Conservation (phyloP, 192 early-diverging fungal genomes). For the Gryganskiella cystojenkinii region DNA sequence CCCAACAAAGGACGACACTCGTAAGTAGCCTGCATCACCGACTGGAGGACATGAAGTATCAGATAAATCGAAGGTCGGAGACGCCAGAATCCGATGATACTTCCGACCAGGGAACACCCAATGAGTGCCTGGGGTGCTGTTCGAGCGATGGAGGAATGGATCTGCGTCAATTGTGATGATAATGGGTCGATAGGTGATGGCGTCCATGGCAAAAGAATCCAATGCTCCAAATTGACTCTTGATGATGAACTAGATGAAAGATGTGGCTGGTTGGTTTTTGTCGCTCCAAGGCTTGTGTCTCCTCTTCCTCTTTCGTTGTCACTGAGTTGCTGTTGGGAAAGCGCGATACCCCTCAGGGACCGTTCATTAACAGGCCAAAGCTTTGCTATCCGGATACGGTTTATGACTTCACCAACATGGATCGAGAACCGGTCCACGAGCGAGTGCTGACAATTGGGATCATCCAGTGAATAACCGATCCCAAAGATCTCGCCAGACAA, state of each 20-base stretch:
- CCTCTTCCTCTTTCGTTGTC: too few relatives aligned
- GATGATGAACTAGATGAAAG: not conserved
- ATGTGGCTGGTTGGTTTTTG: not conserved
- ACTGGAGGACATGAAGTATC: conserved; percentile 20
- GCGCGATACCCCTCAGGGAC: conserved; percentile 18
- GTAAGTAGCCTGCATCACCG: conserved; percentile 5
- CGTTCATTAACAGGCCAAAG: conserved; percentile 28
- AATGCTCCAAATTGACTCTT: not conserved
- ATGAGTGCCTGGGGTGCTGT: conserved; percentile 31
- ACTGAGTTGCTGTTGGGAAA: not conserved
- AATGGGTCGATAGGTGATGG: not conserved
- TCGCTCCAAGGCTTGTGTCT: too few relatives aligned
- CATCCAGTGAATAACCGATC: conserved; percentile 31
- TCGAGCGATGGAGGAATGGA: not conserved
- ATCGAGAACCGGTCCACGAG: conserved; percentile 44
- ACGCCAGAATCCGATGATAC: conserved; percentile 39
- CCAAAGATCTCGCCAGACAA: conserved; percentile 39
- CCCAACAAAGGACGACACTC: conserved; percentile 21
- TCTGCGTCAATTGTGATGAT: not conserved
- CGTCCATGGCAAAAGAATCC: conserved; percentile 35
- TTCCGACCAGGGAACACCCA: conserved; percentile 18
- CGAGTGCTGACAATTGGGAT: conserved; percentile 25
- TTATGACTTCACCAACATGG: conserved; percentile 32
- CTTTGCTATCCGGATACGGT: conserved; percentile 29
- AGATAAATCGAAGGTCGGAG: conserved; percentile 10